Evolutionary conservation across 345 rosid species (phyloP).

Genomic region (Linum trigynum): DNA sequence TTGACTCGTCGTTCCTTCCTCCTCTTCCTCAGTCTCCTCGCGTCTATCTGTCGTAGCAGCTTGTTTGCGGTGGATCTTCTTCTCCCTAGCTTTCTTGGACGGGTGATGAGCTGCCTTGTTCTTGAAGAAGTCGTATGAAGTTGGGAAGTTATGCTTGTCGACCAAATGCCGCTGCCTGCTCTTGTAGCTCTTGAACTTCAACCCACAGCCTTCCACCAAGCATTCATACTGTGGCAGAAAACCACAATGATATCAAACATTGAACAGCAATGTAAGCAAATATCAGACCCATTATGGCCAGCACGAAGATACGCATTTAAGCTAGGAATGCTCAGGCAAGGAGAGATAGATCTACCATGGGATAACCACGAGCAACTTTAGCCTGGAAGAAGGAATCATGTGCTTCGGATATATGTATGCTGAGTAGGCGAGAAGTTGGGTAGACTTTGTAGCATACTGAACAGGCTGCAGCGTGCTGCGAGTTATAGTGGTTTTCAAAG

Average conservation of each 20-base stretch:
- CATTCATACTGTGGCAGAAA: constrained; percentile 63
- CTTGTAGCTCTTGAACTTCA: constrained; percentile 70
- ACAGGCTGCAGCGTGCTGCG: constrained; percentile 89
- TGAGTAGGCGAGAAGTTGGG: constrained; percentile 71
- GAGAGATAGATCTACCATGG: constrained; percentile 40
- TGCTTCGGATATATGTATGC: constrained; percentile 82
- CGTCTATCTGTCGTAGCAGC: not conserved
- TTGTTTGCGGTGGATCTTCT: constrained; percentile 38
- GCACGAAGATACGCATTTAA: no score
- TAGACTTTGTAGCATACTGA: constrained; percentile 79
- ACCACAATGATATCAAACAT: not conserved
- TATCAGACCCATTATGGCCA: not conserved
- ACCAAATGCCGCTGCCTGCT: constrained; percentile 70
- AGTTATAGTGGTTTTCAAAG: constrained; percentile 80
- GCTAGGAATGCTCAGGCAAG: not conserved
- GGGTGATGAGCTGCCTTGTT: constrained; percentile 32
- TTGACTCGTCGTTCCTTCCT: constrained; percentile 14
- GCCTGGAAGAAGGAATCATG: constrained; percentile 96
- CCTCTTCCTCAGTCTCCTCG: constrained; percentile 25
- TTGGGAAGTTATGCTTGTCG: constrained; percentile 86
- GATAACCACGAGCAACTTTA: constrained; percentile 80
- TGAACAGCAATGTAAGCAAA: not conserved
- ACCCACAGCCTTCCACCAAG: constrained; percentile 81
- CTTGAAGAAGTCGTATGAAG: constrained; percentile 75
- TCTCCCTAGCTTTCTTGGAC: constrained; percentile 79